Evolutionary conservation across 768 basidiomycete genomes (phyloP), one percentile per base, ranked within the genome.

Genomic region (Termitomyces titanicus): DNA sequence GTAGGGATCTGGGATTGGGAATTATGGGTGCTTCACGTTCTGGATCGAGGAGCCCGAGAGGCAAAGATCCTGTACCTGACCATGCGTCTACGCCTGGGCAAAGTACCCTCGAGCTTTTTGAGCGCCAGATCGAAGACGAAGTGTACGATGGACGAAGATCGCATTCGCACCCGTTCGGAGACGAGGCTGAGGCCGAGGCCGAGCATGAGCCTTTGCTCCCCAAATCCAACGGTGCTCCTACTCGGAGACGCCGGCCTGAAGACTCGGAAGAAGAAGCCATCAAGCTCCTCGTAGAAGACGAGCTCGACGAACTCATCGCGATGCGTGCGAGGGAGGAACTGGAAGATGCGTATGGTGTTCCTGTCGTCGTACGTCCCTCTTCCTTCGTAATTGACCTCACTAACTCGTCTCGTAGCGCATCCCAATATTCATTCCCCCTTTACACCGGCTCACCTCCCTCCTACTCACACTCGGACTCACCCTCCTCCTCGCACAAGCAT

Each of bases 301-400:
- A 91, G 65, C 71, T 92, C 33, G 84, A 89, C 25, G 74, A 81
- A 64, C 69, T 93, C 22, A 66, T 89, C 38, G 72, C 76, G 2
- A 67, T 89, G 51, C 86, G 85, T 62, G 77, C 75, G 18, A 74
- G 90, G 39, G 85, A 89, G 64, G 92, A 93, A 55, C 69, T 94
- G 37, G 91, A 92, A 65, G 82, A 84, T 47, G 77, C 91, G 5
- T 92, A 90, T 63, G 91, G 91, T 1, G 68, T 88, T n/a, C 87
- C 92, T 3, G 76, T 87, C 37, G 83, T 93, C 44, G 89, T 91
- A 68, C 60, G 86, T 83, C 11, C 6, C 7, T 11, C 20, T 39
- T 50, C 22, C 27, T 42, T 6, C 18, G 48, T 8, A 18, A 20
- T 17, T 6, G 20, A 1, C 7, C 12, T 34, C 6, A 46, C 61